Evolutionary conservation across 2,329 filamentous ascomycete species (phyloP), one percentile per base, ranked within the genome.

Genomic region (Colletotrichum sp.): DNA sequence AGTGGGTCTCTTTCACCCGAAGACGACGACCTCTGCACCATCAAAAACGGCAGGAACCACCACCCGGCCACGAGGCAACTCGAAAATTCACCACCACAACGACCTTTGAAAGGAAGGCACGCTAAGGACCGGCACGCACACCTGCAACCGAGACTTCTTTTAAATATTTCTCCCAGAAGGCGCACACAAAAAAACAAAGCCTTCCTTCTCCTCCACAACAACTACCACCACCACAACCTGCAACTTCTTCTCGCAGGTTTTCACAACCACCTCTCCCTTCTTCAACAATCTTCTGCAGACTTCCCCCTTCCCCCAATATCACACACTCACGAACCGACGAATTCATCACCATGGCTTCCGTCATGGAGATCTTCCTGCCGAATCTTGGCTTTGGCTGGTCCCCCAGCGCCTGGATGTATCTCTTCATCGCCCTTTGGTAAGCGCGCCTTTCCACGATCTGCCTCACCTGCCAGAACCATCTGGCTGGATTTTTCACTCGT

Each of bases 341-440:
- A 27, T 16, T 24, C n/a, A 36, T 51, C 69, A 51, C n/a, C 54
- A 73, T 75, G 69, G 61, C 67, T 29, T 51, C 54, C 29, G 55
- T 76, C 63, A 69, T 70, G 68, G 66, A 66, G 54, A 58, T 76
- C 62, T 67, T 76, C 59, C 62, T 70, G 63, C 73, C 73, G 38
- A 62, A 74, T 27, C 43, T 75, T 59, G 54, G 72, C 51, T 72
- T 69, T 27, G 66, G 58, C 21, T 76, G 75, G 75, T 74, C 75
- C 29, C 31, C 75, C 24, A 75, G 27, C 43, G 38, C 66, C 29
- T 76, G 75, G 75, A 64, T 76, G 66, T 75, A 75, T 54, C 67
- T 76, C 16, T 76, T 76, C 59, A 69, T 76, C 59, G 31, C 54
- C 54, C 78, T 89, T 43, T 90, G 87, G 88, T 90, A 85, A 83